phyloP scores from a whole-genome alignment of 2,329 filamentous ascomycete genomes.

The Pestalotiopsis sp. region DNA sequence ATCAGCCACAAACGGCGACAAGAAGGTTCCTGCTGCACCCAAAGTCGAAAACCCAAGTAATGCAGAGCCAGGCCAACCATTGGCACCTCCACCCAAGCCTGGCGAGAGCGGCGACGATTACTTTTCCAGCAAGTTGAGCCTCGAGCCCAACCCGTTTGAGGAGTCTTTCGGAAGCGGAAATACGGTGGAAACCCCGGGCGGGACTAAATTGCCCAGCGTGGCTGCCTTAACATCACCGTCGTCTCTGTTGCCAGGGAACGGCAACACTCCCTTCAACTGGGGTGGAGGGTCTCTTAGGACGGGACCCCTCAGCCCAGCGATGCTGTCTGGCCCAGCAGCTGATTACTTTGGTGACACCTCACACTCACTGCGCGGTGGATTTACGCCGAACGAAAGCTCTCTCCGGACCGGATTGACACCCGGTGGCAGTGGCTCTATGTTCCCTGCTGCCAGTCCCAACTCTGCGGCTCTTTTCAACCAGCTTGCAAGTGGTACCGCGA shows the following conservation, averaged over 20 bases:
- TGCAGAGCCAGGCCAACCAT: constrained; percentile 62
- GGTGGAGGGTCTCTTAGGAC: constrained; percentile 80
- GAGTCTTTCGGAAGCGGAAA: constrained; percentile 77
- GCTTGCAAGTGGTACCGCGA: constrained; percentile 77
- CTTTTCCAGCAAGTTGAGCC: constrained; percentile 66
- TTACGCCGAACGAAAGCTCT: constrained; percentile 96
- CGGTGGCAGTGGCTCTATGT: constrained; percentile 95
- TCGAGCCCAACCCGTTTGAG: constrained; percentile 96
- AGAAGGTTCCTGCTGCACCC: constrained; percentile 45
- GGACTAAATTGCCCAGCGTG: constrained; percentile 82
- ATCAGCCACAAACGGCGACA: constrained; percentile 43
- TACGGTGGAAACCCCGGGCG: constrained; percentile 77
- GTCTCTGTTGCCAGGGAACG: constrained; percentile 72
- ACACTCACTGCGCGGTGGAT: constrained; percentile 75
- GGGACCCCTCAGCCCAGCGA: constrained; percentile 92
- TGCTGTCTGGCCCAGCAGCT: constrained; percentile 83
- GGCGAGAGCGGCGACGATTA: constrained; percentile 56
- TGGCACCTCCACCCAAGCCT: constrained; percentile 71
- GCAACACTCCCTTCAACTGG: constrained; percentile 77
- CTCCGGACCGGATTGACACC: constrained; percentile 89
- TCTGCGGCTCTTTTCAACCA: constrained; percentile 80
- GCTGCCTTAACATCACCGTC: constrained; percentile 89
- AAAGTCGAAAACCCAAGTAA: constrained; percentile 53
- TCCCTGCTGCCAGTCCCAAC: constrained; percentile 86
- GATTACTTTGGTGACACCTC: constrained; percentile 84